These are phyloP conservation scores for Amphirosellinia nigrospora DNA, from an alignment of 495 filamentous ascomycete species.

Conservation along the genomic window DNA sequence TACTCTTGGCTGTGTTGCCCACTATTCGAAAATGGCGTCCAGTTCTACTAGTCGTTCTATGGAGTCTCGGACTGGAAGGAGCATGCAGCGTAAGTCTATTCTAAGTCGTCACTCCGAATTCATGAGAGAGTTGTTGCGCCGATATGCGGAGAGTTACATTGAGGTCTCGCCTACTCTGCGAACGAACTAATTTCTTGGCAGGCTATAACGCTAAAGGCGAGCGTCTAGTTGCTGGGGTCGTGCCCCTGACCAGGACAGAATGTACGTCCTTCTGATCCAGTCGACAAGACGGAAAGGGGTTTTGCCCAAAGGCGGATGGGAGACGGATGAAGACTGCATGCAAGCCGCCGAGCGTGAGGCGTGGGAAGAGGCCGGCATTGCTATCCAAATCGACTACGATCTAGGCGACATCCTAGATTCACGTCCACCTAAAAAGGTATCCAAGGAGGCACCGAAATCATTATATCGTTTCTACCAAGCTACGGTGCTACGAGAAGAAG, in stretches of 20 bases:
- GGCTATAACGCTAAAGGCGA: slow-evolving; percentile 93
- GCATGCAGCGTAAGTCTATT: slow-evolving; percentile 77
- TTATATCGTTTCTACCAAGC: slow-evolving; percentile 90
- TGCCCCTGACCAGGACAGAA: slow-evolving; percentile 69
- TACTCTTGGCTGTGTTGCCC: slow-evolving; percentile 28
- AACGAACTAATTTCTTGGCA: slow-evolving; percentile 56
- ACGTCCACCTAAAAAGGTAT: slow-evolving; percentile 64
- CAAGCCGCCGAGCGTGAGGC: slow-evolving; percentile 76
- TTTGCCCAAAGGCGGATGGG: slow-evolving; percentile 96
- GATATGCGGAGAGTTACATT: slow-evolving; percentile 30
- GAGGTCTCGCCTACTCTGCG: slow-evolving; percentile 37
- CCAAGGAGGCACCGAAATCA: slow-evolving; percentile 72
- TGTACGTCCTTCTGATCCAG: slow-evolving; percentile 90
- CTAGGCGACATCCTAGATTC: slow-evolving; percentile 85
- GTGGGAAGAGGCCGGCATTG: slow-evolving; percentile 97
- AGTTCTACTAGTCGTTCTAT: slow-evolving; percentile 65
- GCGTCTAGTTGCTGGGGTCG: slow-evolving; percentile 92
- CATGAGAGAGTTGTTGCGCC: slow-evolving; percentile 31
- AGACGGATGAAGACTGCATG: slow-evolving; percentile 79
- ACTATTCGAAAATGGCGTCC: slow-evolving; percentile 40
- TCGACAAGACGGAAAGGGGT: slow-evolving; percentile 89
- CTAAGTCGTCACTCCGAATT: slow-evolving; percentile 25
- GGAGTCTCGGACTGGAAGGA: slow-evolving; percentile 77
- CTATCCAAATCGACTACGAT: slow-evolving; percentile 78
- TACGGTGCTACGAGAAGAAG: slow-evolving; percentile 79